Evolutionary conservation across 371 early-diverging fungal genomes (phyloP), one percentile per base, ranked within the genome.

Genomic region (Smittium mucronatum): DNA sequence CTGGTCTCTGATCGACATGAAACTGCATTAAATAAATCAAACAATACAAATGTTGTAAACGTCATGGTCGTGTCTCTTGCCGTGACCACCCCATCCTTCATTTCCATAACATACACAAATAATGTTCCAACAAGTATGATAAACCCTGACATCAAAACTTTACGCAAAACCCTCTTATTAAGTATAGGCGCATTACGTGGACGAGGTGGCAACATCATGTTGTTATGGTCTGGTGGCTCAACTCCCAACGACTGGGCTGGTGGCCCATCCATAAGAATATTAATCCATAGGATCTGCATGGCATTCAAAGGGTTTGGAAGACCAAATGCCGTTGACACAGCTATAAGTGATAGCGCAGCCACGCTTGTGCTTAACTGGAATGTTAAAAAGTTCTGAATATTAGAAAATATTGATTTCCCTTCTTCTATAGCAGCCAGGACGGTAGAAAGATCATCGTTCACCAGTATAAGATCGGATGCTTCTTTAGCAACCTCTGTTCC

Each of bases 401-500:
- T 98, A 82, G 90, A 89, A 84, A 94, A 98, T 74, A 97, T 96
- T 67, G 86, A 82, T 67, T 98, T 90, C 67, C 99, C 99, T 81
- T 98, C 97, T 75, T 93, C 93, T 25, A 98, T 95, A 28, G 97
- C 97, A 74, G 85, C 81, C 74, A 93, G 94, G 68, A 97, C 97
- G 33, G 95, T 93, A 47, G 95, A 88, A 85, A 98, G 97, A 86
- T 98, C 94, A 81, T 96, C 94, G 79, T 98, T 95, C 5, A 93
- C 91, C 36, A 98, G 83, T 28, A 98, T 92, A 94, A 98, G 95
- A 78, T 98, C 98, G 58, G 93, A 88, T 26, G 98, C 98, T 33
- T 93, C 81, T 81, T 96, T 98, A 69, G 97, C 95, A 59, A 98
- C 97, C 76, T 98, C 99, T 1, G 98, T 95, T 71, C 98, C 99